Conservation (phyloP, 2,329 filamentous ascomycete species). For the Cladosporium cucumerinum region DNA sequence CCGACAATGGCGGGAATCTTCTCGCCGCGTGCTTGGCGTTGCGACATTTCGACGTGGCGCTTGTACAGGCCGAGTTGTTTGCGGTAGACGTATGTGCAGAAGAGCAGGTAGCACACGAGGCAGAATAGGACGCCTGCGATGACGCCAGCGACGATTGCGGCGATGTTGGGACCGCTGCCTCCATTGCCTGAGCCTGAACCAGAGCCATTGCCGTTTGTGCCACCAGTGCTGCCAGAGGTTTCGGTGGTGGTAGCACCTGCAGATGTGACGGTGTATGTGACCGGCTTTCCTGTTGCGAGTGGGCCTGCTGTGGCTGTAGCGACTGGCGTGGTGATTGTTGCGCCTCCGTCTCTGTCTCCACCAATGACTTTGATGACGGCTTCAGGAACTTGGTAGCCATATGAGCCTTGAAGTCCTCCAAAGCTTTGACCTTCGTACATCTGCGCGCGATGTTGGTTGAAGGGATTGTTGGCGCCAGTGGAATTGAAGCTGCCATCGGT, state of each 20-base stretch:
- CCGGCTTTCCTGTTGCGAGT: slow-evolving; percentile 65
- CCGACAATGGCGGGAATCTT: slow-evolving; percentile 32
- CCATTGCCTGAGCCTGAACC: slow-evolving; percentile 17
- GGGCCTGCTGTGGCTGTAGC: slow-evolving; percentile 65
- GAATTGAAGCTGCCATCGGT: slow-evolving; percentile 28
- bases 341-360: slow-evolving; percentile 62
- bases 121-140: slow-evolving; percentile 65
- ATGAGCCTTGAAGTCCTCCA: slow-evolving; percentile 56
- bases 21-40: slow-evolving; percentile 51
- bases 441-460: slow-evolving; percentile 53
- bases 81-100: slow-evolving; percentile 70
- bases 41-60: slow-evolving; percentile 63
- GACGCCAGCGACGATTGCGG: slow-evolving; percentile 56
- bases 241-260: slow-evolving; percentile 48
- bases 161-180: slow-evolving; percentile 45
- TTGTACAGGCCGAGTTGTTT: slow-evolving; percentile 69
- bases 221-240: slow-evolving; percentile 36
- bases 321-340: slow-evolving; percentile 64
- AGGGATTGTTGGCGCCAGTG: slow-evolving; percentile 35
- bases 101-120: slow-evolving; percentile 63
- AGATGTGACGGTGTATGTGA: slow-evolving; percentile 64
- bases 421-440: slow-evolving; percentile 44
- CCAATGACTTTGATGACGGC: slow-evolving; percentile 64
- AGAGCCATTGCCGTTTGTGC: slow-evolving; percentile 47
- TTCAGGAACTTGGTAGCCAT: slow-evolving; percentile 67